Conservation (phyloP, 495 filamentous ascomycete genomes). For the Clohesyomyces aquaticus region DNA sequence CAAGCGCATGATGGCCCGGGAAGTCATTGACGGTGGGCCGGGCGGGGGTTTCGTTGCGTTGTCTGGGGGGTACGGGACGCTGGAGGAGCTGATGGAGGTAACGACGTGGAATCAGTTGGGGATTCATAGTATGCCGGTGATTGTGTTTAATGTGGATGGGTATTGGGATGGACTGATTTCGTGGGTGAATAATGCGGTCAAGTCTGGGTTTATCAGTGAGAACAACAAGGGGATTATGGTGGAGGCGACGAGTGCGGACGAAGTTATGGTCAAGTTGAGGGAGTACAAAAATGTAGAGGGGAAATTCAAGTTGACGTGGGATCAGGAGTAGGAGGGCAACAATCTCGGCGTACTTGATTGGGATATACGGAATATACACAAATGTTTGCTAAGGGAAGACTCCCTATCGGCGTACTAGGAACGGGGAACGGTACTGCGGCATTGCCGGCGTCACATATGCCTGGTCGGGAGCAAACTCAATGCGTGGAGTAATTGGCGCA, state of each 20-base stretch:
- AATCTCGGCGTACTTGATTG: too few relatives aligned
- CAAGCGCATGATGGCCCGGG: constrained; percentile 87
- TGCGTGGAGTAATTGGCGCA: too few relatives aligned
- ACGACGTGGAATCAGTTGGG: constrained; percentile 97
- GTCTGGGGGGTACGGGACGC: constrained; percentile 87
- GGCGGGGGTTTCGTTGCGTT: constrained; percentile 90
- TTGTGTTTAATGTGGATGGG: constrained; percentile 82
- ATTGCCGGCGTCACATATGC: too few relatives aligned
- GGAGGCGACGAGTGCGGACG: constrained; percentile 71
- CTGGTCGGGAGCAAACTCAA: too few relatives aligned
- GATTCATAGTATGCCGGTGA: constrained; percentile 81
- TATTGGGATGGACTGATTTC: constrained; percentile 85
- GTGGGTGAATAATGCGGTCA: constrained; percentile 81
- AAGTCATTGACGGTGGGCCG: constrained; percentile 77
- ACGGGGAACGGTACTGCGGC: too few relatives aligned
- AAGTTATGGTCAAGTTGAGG: constrained; percentile 69
- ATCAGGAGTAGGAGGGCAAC: constrained; percentile 53
- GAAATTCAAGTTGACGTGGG: constrained; percentile 82
- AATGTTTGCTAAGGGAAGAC: too few relatives aligned
- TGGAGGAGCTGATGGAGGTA: constrained; percentile 96
- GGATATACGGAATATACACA: too few relatives aligned
- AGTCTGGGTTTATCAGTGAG: constrained; percentile 71
- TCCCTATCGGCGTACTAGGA: too few relatives aligned
- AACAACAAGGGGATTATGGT: constrained; percentile 74
- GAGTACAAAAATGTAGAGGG: constrained; percentile 76